Evolutionary conservation across 495 filamentous ascomycete genomes (phyloP).

Genomic region (Tuber borchii): DNA sequence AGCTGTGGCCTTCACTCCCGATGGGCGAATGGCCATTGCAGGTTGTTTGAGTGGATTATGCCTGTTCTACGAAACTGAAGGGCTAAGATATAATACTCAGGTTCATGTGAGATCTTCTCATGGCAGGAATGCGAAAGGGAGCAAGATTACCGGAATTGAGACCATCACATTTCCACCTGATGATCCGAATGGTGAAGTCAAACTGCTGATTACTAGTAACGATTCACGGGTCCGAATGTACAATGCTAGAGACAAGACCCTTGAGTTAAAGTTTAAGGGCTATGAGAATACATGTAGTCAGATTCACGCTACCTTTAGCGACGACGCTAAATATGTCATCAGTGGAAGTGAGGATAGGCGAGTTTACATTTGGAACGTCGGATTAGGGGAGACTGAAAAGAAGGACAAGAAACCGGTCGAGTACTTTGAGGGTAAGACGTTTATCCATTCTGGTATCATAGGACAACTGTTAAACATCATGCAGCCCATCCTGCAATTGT

Average conservation of each 20-base stretch:
- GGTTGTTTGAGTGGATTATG: slow-evolving; percentile 81
- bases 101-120: slow-evolving; percentile 84
- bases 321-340: slow-evolving; percentile 80
- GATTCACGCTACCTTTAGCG: slow-evolving; percentile 81
- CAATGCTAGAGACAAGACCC: slow-evolving; percentile 69
- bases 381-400: slow-evolving; percentile 53
- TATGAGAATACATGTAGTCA: slow-evolving; percentile 89
- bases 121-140: slow-evolving; percentile 90
- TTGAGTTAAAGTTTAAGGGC: slow-evolving; percentile 87
- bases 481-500: slow-evolving; percentile 75
- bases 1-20: slow-evolving; percentile 85
- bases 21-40: slow-evolving; percentile 83
- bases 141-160: slow-evolving; percentile 94
- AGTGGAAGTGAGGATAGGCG: slow-evolving; percentile 89
- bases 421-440: slow-evolving; percentile 57
- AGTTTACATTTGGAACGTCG: slow-evolving; percentile 80
- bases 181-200: slow-evolving; percentile 64
- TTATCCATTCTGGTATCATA: slow-evolving; percentile 10
- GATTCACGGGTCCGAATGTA: slow-evolving; percentile 92
- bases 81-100: slow-evolving; percentile 72
- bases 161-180: slow-evolving; percentile 59
- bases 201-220: slow-evolving; percentile 87
- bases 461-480: slow-evolving; percentile 18
- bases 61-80: slow-evolving; percentile 91
- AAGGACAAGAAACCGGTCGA: slow-evolving; percentile 75